Evolutionary conservation across 1,284 basidiomycete genomes (phyloP).

Genomic region (Malassezia obtusa): DNA sequence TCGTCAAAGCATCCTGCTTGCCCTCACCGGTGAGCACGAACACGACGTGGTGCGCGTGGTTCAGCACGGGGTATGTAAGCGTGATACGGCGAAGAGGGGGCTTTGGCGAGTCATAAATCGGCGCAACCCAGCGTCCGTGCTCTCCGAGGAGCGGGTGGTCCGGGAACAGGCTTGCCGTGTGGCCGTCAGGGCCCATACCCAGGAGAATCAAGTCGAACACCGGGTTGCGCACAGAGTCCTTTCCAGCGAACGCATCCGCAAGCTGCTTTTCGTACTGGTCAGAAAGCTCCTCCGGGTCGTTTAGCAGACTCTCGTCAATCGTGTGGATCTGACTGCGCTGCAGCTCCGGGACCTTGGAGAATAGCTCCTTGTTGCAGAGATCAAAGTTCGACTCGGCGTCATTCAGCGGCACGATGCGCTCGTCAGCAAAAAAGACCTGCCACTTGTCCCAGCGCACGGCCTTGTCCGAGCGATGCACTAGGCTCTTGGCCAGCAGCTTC

Average conservation of each 20-base stretch:
- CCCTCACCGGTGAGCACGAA: slow-evolving; percentile 77
- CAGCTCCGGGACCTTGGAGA: slow-evolving; percentile 74
- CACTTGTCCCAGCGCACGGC: slow-evolving; percentile 86
- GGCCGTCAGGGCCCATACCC: slow-evolving; percentile 61
- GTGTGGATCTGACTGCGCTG: slow-evolving; percentile 65
- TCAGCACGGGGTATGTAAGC: slow-evolving; percentile 47
- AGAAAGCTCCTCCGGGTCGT: slow-evolving; percentile 66
- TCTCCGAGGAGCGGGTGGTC: slow-evolving; percentile 74
- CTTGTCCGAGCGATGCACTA: slow-evolving; percentile 60
- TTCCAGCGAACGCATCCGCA: slow-evolving; percentile 63
- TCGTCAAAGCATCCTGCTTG: slow-evolving; percentile 69
- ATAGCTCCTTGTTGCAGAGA: slow-evolving; percentile 67
- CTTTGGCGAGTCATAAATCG: slow-evolving; percentile 84
- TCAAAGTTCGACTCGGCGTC: slow-evolving; percentile 83
- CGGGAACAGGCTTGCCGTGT: slow-evolving; percentile 92
- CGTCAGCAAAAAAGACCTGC: slow-evolving; percentile 97
- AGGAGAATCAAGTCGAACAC: slow-evolving; percentile 48
- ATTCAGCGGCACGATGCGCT: slow-evolving; percentile 86
- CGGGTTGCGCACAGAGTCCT: slow-evolving; percentile 43
- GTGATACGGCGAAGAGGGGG: slow-evolving; percentile 74
- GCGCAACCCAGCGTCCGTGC: slow-evolving; percentile 84
- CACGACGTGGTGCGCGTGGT: slow-evolving; percentile 61
- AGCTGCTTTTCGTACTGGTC: slow-evolving; percentile 88
- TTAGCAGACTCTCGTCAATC: slow-evolving; percentile 62
- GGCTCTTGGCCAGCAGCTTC: slow-evolving; percentile 62